These are phyloP conservation scores for Monilinia polystroma DNA, from an alignment of 2,329 filamentous ascomycete genomes.

Conservation along the genomic window DNA sequence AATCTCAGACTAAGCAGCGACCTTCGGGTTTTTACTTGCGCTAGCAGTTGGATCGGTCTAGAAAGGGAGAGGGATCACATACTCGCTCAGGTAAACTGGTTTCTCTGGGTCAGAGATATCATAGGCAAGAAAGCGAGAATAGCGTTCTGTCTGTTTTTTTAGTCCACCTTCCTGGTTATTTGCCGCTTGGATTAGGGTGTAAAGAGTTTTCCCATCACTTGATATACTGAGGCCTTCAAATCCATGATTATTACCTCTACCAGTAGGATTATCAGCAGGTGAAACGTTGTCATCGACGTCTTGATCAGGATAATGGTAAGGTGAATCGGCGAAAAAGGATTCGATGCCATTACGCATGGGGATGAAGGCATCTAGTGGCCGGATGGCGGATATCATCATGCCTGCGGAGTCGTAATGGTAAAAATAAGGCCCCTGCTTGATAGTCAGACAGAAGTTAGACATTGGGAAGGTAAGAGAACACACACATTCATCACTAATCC, in stretches of 20 bases:
- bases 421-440: slow-evolving; percentile 56
- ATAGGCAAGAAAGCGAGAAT: slow-evolving; percentile 64
- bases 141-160: slow-evolving; percentile 53
- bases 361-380: slow-evolving; percentile 62
- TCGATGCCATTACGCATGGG: slow-evolving; percentile 60
- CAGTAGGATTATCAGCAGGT: slow-evolving; percentile 58
- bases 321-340: slow-evolving; percentile 63
- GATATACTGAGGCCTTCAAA: slow-evolving; percentile 68
- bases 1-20: slow-evolving; percentile 68
- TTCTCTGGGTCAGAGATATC: slow-evolving; percentile 49
- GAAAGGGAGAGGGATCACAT: slow-evolving; percentile 63
- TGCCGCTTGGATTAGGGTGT: slow-evolving; percentile 64
- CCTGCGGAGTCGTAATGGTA: slow-evolving; percentile 63
- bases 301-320: slow-evolving; percentile 55
- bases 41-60: slow-evolving; percentile 49
- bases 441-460: neutral
- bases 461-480: neutral
- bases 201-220: slow-evolving; percentile 61
- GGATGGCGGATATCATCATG: slow-evolving; percentile 61
- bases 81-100: slow-evolving; percentile 57
- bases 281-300: slow-evolving; percentile 45
- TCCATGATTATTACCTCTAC: slow-evolving; percentile 72
- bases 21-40: slow-evolving; percentile 48
- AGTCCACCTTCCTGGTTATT: slow-evolving; percentile 60
- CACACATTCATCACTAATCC: slow-evolving; percentile 61